Evolutionary conservation across 768 basidiomycete species (phyloP).

Genomic region (Amanita fuliginea): DNA sequence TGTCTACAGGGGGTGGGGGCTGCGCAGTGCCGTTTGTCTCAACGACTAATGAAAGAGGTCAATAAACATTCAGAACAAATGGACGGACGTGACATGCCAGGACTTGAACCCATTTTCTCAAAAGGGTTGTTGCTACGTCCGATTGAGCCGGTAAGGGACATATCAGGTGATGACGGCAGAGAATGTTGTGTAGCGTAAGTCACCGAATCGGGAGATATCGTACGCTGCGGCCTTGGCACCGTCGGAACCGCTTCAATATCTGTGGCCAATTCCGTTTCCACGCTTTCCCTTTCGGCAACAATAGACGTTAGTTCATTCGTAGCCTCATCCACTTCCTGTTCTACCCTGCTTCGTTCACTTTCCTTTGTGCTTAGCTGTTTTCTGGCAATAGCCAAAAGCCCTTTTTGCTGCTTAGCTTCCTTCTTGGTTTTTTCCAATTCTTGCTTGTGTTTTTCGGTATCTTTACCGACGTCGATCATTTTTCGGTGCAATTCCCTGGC

Average conservation of each 20-base stretch:
- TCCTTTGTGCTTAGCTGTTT: slow-evolving; percentile 89
- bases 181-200: slow-evolving; percentile 60
- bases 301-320: slow-evolving; percentile 37
- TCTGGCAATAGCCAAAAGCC: slow-evolving; percentile 85
- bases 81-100: slow-evolving; percentile 21
- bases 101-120: slow-evolving; percentile 50
- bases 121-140: slow-evolving; percentile 82
- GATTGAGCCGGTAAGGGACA: slow-evolving; percentile 36
- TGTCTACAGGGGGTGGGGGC: slow-evolving; percentile 11
- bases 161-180: slow-evolving; percentile 60
- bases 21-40: slow-evolving; percentile 16
- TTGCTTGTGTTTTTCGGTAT: slow-evolving; percentile 57
- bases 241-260: slow-evolving; percentile 12
- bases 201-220: slow-evolving; percentile 37
- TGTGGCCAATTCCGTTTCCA: slow-evolving; percentile 37
- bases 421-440: slow-evolving; percentile 85
- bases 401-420: slow-evolving; percentile 94
- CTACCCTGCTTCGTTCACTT: slow-evolving; percentile 54
- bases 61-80: slow-evolving; percentile 38
- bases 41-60: slow-evolving; percentile 23
- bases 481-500: slow-evolving; percentile 73
- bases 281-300: slow-evolving; percentile 44
- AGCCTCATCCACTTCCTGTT: slow-evolving; percentile 66
- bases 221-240: slow-evolving; percentile 15
- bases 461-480: slow-evolving; percentile 71